phyloP scores from a whole-genome alignment of 1,284 basidiomycete genomes.

The Microbotryomycetes sp. region DNA sequence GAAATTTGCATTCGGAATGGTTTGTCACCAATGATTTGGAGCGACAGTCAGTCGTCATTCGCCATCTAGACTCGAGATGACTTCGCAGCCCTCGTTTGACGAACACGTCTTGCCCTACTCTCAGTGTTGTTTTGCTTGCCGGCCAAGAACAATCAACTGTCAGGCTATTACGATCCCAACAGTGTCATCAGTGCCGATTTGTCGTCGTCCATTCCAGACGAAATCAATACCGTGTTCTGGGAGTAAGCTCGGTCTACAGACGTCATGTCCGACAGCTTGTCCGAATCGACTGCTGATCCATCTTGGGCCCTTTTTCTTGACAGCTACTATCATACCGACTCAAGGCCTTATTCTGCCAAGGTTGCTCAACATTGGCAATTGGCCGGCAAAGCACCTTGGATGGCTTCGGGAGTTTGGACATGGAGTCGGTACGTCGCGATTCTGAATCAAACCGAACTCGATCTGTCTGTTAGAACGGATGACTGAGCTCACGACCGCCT shows the following conservation, averaged over 20 bases:
- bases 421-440: slow-evolving; percentile 36
- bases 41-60: slow-evolving; percentile 38
- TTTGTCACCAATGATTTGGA: slow-evolving; percentile 44
- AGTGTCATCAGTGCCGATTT: slow-evolving; percentile 35
- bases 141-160: slow-evolving; percentile 42
- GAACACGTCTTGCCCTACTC: no score
- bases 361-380: slow-evolving; percentile 42
- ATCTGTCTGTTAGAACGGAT: not conserved
- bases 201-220: slow-evolving; percentile 37
- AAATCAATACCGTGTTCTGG: slow-evolving; percentile 39
- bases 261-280: not conserved
- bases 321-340: slow-evolving; percentile 37
- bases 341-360: slow-evolving; percentile 38
- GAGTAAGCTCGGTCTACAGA: slow-evolving; percentile 9
- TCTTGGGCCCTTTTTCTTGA: slow-evolving; percentile 20
- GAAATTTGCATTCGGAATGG: slow-evolving; percentile 36
- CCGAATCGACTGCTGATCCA: not conserved
- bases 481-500: not conserved
- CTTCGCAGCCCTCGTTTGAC: no score
- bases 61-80: no score
- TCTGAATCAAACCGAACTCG: not conserved
- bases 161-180: slow-evolving; percentile 41
- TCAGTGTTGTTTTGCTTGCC: slow-evolving; percentile 44
- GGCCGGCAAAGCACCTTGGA: slow-evolving; percentile 39
- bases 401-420: slow-evolving; percentile 44